Percentiles rank a stretch among this genome's conserved stretches.
Conservation (phyloP, 352 stramenopile species). For the Globisporangium heterothallicum region DNA sequence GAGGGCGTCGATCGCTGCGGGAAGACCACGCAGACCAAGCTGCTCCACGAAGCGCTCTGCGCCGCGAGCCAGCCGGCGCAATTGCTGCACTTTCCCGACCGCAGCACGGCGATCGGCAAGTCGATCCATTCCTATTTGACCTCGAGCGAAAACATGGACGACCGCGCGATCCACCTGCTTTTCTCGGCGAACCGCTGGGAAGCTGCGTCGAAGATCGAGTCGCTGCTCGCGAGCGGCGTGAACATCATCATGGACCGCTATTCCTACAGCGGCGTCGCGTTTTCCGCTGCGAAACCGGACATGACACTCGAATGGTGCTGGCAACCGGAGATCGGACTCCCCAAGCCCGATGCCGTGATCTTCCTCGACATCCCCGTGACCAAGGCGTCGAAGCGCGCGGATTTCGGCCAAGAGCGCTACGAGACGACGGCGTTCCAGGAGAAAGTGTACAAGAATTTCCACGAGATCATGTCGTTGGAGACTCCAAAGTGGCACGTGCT, state of each 20-base stretch:
- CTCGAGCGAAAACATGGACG: conserved; percentile 88
- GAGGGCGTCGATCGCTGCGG: conserved; percentile 98
- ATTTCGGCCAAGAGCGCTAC: conserved; percentile 93
- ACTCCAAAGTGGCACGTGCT: conserved; percentile 67
- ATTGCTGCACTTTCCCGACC: conserved; percentile 78
- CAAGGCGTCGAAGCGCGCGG: conserved; percentile 83
- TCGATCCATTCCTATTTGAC: conserved; percentile 98
- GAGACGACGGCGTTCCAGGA: conserved; percentile 88
- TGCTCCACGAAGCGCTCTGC: conserved; percentile 71
- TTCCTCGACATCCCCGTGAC: conserved; percentile 96
- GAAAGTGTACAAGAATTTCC: conserved; percentile 80
- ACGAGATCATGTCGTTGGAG: conserved; percentile 41
- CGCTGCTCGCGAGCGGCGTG: conserved; percentile 67
- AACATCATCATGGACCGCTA: conserved; percentile 97
- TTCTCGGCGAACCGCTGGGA: conserved; percentile 99
- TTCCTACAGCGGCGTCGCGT: conserved; percentile 97
- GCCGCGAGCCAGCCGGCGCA: conserved; percentile 21
- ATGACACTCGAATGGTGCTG: conserved; percentile 97
- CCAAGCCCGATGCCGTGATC: conserved; percentile 95
- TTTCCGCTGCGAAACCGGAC: conserved; percentile 94
- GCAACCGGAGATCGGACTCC: conserved; percentile 94
- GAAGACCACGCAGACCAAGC: conserved; percentile 98
- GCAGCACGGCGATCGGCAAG: conserved; percentile 90
- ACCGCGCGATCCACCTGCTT: conserved; percentile 97
- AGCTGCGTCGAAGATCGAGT: conserved; percentile 67